Conservation (phyloP, 2,329 filamentous ascomycete genomes). For the Orbilia javanica region DNA sequence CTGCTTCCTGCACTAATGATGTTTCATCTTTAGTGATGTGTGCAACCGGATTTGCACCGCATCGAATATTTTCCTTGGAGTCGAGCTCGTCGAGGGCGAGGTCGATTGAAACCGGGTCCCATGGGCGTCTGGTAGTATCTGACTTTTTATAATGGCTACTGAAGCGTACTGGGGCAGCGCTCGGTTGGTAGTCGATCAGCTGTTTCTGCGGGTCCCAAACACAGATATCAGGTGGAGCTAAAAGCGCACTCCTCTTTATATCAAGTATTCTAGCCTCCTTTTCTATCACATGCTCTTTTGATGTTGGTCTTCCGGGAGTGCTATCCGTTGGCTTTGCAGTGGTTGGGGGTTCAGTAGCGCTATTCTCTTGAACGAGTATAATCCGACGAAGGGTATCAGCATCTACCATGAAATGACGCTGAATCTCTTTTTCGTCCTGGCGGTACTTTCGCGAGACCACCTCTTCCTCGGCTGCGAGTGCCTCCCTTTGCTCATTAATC, state of each 20-base stretch:
- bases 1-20: neutral
- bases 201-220: slow-evolving; percentile 40
- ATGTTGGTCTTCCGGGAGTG: neutral
- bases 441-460: slow-evolving; percentile 16
- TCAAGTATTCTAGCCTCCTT: neutral
- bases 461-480: slow-evolving; percentile 28
- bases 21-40: neutral
- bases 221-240: slow-evolving; percentile 26
- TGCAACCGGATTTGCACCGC: neutral
- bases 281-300: neutral
- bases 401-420: slow-evolving; percentile 32
- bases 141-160: neutral
- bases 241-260: no score
- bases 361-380: neutral
- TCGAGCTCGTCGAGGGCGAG: slow-evolving; percentile 8
- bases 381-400: slow-evolving; percentile 5
- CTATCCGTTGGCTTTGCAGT: neutral
- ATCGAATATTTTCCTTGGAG: slow-evolving; percentile 2
- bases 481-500: slow-evolving; percentile 23
- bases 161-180: neutral
- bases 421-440: slow-evolving; percentile 20
- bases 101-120: slow-evolving; percentile 31
- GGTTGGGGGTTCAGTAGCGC: neutral
- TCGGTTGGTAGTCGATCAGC: slow-evolving; percentile 34
- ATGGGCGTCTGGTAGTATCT: neutral